Evolutionary conservation across 2,329 filamentous ascomycete genomes (phyloP).

Genomic region (Aureobasidium zeae): DNA sequence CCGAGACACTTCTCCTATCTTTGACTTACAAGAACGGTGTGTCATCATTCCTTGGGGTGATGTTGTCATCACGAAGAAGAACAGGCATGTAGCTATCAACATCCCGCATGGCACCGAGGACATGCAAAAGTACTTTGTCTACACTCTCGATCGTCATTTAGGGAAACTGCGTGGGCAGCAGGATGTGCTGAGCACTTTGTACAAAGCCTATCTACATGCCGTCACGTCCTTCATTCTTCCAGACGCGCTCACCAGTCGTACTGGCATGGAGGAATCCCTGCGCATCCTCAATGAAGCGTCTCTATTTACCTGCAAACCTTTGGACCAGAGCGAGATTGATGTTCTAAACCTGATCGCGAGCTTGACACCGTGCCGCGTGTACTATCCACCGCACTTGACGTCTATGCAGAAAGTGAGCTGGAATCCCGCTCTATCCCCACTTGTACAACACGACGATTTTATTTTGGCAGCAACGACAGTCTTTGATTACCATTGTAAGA

Average conservation of each 20-base stretch:
- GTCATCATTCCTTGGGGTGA: constrained; percentile 47
- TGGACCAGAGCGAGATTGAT: constrained; percentile 18
- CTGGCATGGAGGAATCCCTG: constrained; percentile 49
- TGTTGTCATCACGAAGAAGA: constrained; percentile 32
- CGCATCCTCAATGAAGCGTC: constrained; percentile 20
- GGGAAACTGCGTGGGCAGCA: constrained; percentile 48
- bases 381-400: constrained; percentile 36
- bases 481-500: constrained; percentile 19
- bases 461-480: constrained; percentile 21
- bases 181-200: constrained; percentile 38
- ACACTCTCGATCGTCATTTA: constrained; percentile 46
- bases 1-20: constrained; percentile 33
- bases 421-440: constrained; percentile 31
- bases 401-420: constrained; percentile 39
- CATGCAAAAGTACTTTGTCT: constrained; percentile 39
- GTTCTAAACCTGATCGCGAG: constrained; percentile 24
- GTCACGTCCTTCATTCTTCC: constrained; percentile 49
- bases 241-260: constrained; percentile 49
- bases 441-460: constrained; percentile 36
- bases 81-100: constrained; percentile 20
- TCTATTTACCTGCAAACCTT: constrained; percentile 20
- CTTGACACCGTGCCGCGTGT: constrained; percentile 31
- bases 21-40: constrained; percentile 33
- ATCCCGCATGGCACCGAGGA: fast-evolving
- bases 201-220: constrained; percentile 52